These are phyloP conservation scores for Chondrostereum purpureum DNA, from an alignment of 1,284 basidiomycete genomes.

Conservation along the genomic window DNA sequence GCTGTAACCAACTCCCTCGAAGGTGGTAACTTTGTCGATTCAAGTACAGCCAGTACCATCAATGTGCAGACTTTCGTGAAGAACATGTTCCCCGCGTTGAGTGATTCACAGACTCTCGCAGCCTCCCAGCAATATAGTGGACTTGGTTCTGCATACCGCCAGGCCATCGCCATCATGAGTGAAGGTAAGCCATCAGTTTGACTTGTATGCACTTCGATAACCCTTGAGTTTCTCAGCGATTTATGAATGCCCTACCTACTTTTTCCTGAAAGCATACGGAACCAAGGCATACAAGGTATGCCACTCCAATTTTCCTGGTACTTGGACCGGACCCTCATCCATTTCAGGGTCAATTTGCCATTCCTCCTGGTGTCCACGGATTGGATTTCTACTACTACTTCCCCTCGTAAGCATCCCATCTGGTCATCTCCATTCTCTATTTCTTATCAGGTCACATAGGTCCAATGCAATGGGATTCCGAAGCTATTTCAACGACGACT, in stretches of 20 bases:
- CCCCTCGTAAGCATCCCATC: slow-evolving; percentile 16
- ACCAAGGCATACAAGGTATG: no score
- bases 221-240: no score
- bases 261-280: no score
- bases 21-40: slow-evolving; percentile 32
- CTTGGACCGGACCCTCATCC: no score
- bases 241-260: no score
- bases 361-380: slow-evolving; percentile 29
- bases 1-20: slow-evolving; percentile 33
- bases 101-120: slow-evolving; percentile 19
- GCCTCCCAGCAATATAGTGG: slow-evolving; percentile 24
- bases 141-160: slow-evolving; percentile 24
- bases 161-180: slow-evolving; percentile 32
- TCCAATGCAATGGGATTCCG: slow-evolving; percentile 9
- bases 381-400: slow-evolving; percentile 29
- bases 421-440: not conserved
- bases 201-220: no score
- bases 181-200: slow-evolving; percentile 35
- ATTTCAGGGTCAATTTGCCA: slow-evolving; percentile 27
- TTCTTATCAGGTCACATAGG: no score
- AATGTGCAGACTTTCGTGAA: slow-evolving; percentile 25
- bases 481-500: slow-evolving; percentile 30
- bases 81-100: slow-evolving; percentile 31
- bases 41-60: slow-evolving; percentile 20
- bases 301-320: no score